Evolutionary conservation across 1,284 basidiomycete species (phyloP).

Genomic region (Apiotrichum gracile): DNA sequence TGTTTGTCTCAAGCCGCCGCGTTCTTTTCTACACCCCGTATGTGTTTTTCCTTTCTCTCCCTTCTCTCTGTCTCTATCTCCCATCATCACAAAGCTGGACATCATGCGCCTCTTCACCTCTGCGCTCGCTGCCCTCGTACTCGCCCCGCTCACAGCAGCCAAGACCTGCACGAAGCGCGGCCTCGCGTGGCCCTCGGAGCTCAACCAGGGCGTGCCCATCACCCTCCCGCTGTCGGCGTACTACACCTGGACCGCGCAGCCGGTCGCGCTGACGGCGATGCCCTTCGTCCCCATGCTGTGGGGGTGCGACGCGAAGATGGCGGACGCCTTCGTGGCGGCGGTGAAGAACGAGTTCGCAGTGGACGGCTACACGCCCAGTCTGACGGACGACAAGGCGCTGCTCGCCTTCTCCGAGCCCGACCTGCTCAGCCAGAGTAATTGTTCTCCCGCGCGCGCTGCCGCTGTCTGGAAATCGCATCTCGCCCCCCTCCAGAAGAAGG

Average conservation of each 20-base stretch:
- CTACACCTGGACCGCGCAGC: constrained; percentile 29
- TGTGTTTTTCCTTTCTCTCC: no score
- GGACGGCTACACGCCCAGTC: constrained; percentile 1
- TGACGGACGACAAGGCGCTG: constrained; percentile 18
- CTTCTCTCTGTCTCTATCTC: no score
- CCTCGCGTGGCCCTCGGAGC: not conserved
- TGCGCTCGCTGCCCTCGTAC: no score
- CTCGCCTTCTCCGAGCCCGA: constrained; percentile 35
- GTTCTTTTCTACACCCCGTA: no score
- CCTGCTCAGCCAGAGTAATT: constrained; percentile 21
- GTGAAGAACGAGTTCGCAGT: constrained; percentile 16
- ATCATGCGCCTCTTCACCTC: no score
- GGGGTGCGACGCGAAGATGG: constrained; percentile 25
- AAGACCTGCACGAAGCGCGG: no score
- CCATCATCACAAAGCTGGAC: no score
- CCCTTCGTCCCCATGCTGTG: constrained; percentile 33
- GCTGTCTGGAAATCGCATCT: constrained; percentile 21
- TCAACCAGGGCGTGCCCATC: not conserved
- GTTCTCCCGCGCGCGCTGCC: constrained; percentile 24
- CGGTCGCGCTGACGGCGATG: constrained; percentile 17
- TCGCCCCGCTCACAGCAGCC: no score
- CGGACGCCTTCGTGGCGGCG: constrained; percentile 18
- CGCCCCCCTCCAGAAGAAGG: constrained; percentile 32
- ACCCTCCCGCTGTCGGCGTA: constrained; percentile 19
- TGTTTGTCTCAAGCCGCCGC: no score